Base-by-base conservation (phyloP, 2,329 filamentous ascomycete species). In the Gaeumannomyces tritici region DNA sequence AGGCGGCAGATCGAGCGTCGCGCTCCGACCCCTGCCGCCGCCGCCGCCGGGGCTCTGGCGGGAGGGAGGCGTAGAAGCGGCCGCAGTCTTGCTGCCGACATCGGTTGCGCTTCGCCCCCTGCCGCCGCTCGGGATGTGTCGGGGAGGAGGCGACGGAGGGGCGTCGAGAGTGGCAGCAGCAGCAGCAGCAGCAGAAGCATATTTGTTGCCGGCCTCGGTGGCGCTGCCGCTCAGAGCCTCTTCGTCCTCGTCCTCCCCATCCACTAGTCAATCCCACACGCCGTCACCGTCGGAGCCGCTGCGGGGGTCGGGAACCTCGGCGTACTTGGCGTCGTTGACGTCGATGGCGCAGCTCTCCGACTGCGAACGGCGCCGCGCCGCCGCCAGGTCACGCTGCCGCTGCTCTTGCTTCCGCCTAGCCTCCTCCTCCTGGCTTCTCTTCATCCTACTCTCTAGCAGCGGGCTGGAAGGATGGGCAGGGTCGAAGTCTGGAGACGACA, bases 401-500 rank as follows among this genome's bases (percentile, higher is more conserved):
- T 27, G 26, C 26, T 26, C 54, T 26, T 27, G 26, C 55, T 27
- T 8, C 55, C 21, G 26, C 56, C 21, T 57, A 3, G 3, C 27
- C 24, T 57, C 55, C 6, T 33, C 42, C 42, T 51, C 42, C 7
- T 24, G 42, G 21, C 42, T 11, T 8, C 42, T 51, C 18, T 21
- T 11, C 21, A 7, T 51, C 12, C 7, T 7, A 21, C 24, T n/a
- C 42, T 51, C 26, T 18, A 24, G 56, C 26, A 18, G 56, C 56
- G 56, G 56, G 15, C 21, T 33, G 21, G 56, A 15, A 6, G 63
- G 63, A 11, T 59, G 62, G 55, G 62, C 64, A 5, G 64, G 63
- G 29, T 65, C 66, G 3, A 63, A 63, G n/a, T 56, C 60, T 5
- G 62, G 65, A 13, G 66, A 63, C 27, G 56, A 58, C 21, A 35